phyloP scores from a whole-genome alignment of 805 yeast species.

The Metschnikowia kofuensis region DNA sequence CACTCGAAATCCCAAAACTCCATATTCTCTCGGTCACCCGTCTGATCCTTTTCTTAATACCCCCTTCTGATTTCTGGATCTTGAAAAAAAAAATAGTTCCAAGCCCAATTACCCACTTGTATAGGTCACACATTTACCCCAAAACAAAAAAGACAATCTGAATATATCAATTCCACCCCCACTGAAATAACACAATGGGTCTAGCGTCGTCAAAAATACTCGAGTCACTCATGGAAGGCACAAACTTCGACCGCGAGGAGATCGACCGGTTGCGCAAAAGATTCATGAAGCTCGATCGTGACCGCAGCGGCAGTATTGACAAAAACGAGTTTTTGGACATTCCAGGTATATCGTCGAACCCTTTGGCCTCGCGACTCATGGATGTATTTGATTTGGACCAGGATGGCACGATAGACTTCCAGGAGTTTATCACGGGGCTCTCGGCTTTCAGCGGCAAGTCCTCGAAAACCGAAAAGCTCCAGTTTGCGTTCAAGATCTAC shows the following conservation, averaged over 20 bases:
- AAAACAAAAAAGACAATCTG: too few species aligned
- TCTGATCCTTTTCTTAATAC: too few species aligned
- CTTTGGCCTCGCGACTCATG: slow-evolving; percentile 83
- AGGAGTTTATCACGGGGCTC: slow-evolving; percentile 84
- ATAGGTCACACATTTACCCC: background rate
- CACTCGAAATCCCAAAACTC: background rate
- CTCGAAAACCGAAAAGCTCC: slow-evolving; percentile 72
- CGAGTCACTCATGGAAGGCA: slow-evolving; percentile 74
- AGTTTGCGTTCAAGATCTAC: slow-evolving; percentile 88
- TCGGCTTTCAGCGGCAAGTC: slow-evolving; percentile 88
- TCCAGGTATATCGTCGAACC: slow-evolving; percentile 90
- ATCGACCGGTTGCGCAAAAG: slow-evolving; percentile 87
- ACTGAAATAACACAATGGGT: slow-evolving; percentile 44
- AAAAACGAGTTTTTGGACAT: slow-evolving; percentile 85
- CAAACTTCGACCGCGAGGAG: slow-evolving; percentile 86
- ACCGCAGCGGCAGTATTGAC: slow-evolving; percentile 89
- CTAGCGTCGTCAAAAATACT: slow-evolving; percentile 56
- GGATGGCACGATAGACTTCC: slow-evolving; percentile 91
- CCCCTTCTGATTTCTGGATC: background rate
- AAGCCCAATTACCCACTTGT: background rate
- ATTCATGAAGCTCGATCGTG: slow-evolving; percentile 92
- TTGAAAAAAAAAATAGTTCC: background rate
- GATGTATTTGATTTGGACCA: slow-evolving; percentile 94
- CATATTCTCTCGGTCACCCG: too few species aligned
- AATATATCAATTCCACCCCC: too few species aligned